Conservation (phyloP, 495 filamentous ascomycete species). For the Arthonia radiata region DNA sequence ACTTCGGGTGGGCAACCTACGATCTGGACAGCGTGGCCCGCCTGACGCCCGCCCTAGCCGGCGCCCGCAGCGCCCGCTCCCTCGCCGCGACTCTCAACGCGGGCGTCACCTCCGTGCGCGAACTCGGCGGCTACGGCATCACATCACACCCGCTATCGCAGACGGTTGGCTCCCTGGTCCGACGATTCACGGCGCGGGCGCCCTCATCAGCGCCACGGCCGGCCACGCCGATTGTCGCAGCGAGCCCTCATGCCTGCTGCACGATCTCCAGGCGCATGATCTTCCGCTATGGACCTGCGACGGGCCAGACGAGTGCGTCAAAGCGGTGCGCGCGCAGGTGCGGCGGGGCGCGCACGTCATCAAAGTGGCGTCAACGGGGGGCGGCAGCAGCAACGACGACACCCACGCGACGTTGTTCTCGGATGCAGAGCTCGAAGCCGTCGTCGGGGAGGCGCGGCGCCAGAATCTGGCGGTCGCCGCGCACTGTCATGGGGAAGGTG, state of each 20-base stretch:
- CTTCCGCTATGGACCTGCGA: slow-evolving; percentile 7
- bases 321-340: slow-evolving; percentile 22
- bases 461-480: slow-evolving; percentile 21
- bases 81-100: slow-evolving; percentile 19
- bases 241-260: slow-evolving; percentile 13
- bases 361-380: slow-evolving; percentile 25
- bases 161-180: slow-evolving; percentile 23
- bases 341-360: slow-evolving; percentile 24
- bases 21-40: slow-evolving; percentile 1
- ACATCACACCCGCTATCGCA: slow-evolving; percentile 18
- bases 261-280: slow-evolving; percentile 10
- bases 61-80: slow-evolving; percentile 16
- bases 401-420: slow-evolving; percentile 24
- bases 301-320: slow-evolving; percentile 21
- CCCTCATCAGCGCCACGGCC: slow-evolving; percentile 19
- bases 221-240: slow-evolving; percentile 22
- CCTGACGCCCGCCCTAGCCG: slow-evolving; percentile 7
- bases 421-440: slow-evolving; percentile 21
- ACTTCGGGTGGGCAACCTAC: no score
- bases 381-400: slow-evolving; percentile 20
- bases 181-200: slow-evolving; percentile 19
- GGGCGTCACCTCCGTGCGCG: slow-evolving; percentile 27
- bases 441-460: slow-evolving; percentile 23
- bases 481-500: slow-evolving; percentile 25
- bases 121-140: slow-evolving; percentile 21